phyloP scores from a whole-genome alignment of 345 rosid genomes.

The Linum usitatissimum region DNA sequence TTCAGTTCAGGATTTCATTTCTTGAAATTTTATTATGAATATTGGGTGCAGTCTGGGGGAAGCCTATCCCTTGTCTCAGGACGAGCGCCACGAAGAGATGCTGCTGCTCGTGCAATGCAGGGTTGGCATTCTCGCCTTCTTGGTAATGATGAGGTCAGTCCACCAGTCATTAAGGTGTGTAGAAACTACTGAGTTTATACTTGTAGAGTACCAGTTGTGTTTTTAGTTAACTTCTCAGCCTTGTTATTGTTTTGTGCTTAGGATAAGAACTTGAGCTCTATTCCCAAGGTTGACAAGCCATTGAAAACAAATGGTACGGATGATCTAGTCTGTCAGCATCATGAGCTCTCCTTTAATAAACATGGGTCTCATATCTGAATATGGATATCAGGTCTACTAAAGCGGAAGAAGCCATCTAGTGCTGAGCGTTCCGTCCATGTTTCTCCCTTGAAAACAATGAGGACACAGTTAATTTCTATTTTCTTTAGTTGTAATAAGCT shows the following conservation, averaged over 20 bases:
- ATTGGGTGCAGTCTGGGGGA: conserved; percentile 12
- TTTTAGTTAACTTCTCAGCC: not conserved
- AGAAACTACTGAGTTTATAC: conserved; percentile 1
- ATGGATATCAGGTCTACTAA: conserved; percentile 42
- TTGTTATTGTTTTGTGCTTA: conserved; percentile 10
- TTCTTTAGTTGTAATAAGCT: not conserved
- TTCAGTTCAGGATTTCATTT: not conserved
- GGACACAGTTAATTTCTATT: conserved; percentile 47
- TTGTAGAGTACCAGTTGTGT: not conserved
- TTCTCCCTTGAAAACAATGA: conserved; percentile 35
- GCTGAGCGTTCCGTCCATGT: conserved; percentile 34
- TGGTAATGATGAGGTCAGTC: conserved; percentile 46
- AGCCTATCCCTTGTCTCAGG: conserved; percentile 44
- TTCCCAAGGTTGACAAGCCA: conserved; percentile 50
- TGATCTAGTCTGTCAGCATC: not conserved
- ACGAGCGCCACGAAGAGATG: conserved; percentile 47
- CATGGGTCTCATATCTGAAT: not conserved
- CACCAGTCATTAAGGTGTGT: conserved; percentile 46
- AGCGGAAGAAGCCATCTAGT: conserved; percentile 58
- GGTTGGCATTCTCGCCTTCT: conserved; percentile 66
- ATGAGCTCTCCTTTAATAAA: conserved; percentile 10
- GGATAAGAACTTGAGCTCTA: conserved; percentile 38
- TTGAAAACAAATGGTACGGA: conserved; percentile 48
- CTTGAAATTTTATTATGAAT: not conserved
- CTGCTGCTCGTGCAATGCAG: conserved; percentile 76